Conservation (phyloP, 495 filamentous ascomycete genomes). For the Cercophora newfieldiana region DNA sequence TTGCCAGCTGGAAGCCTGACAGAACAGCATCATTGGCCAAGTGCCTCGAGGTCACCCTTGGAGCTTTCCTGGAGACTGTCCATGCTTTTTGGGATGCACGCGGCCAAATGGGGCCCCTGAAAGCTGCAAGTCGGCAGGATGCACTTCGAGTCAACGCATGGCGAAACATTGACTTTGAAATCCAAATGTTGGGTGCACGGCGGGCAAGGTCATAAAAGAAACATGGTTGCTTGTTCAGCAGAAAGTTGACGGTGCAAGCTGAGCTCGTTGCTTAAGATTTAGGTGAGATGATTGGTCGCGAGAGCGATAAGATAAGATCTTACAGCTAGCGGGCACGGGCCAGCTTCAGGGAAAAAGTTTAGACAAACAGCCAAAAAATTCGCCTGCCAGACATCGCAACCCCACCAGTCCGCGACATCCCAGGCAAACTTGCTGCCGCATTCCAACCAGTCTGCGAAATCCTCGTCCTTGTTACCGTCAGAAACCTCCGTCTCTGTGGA, state of each 20-base stretch:
- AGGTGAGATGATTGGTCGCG: neutral
- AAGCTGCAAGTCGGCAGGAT: constrained; percentile 4
- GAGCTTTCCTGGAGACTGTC: constrained; percentile 6
- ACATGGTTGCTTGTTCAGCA: neutral
- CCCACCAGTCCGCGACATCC: neutral
- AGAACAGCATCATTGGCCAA: neutral
- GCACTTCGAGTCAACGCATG: constrained; percentile 32
- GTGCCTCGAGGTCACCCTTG: constrained; percentile 9
- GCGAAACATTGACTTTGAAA: constrained; percentile 36
- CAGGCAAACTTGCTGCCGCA: neutral
- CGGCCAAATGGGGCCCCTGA: neutral
- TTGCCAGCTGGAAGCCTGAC: neutral
- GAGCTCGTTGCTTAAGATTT: neutral
- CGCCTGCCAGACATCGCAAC: constrained; percentile 7
- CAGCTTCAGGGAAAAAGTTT: neutral
- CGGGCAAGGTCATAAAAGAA: neutral
- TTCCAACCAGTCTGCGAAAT: neutral
- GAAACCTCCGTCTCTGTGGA: neutral
- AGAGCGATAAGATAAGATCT: neutral
- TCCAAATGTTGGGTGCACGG: neutral
- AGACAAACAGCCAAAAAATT: constrained; percentile 6
- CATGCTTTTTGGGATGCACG: neutral
- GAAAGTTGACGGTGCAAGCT: neutral
- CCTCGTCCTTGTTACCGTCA: neutral
- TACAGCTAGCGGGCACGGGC: neutral